Evolutionary conservation across 106 monocot species (phyloP), one percentile per base, ranked within the genome.

Genomic region (Hemerocallis citrina): DNA sequence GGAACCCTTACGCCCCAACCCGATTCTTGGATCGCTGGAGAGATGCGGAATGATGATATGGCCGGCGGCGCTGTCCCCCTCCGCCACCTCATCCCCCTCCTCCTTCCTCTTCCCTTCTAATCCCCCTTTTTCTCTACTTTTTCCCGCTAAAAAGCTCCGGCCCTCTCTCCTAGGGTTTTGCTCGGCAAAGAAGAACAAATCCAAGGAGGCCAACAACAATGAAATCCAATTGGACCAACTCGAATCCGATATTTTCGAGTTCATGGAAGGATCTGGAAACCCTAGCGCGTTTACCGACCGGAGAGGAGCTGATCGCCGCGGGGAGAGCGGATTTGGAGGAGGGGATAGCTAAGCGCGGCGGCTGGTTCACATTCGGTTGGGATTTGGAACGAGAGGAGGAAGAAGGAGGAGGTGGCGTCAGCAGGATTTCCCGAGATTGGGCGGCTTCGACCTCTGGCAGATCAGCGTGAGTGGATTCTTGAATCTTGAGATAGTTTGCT

Each of bases 171-270:
- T 34, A 54, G 54, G 48, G 68, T 33, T 63, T 34, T 49, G 4
- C 3, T n/a, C n/a, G 28, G 4, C 11, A 13, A 35, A 30, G 36
- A n/a, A 47, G 42, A 57, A 16, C n/a, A n/a, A n/a, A n/a, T n/a
- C n/a, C n/a, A 58, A 41, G 40, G 58, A 68, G 38, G 25, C 31
- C 15, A 32, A 34, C 39, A 38, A 21, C 39, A 47, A 29, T 40
- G 36, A 17, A n/a, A n/a, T n/a, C n/a, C n/a, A n/a, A n/a, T n/a
- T n/a, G n/a, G n/a, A n/a, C n/a, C n/a, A n/a, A 10, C 19, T 86
- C 34, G 91, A 92, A 68, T 79, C 70, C 16, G 85, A 89, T 66
- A 66, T 93, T 2, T 85, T 61, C 61, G 79, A 75, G 6, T 93
- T 93, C 79, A 93, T 93, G 93, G 34, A 17, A 63, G 57, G 23